Evolutionary conservation across 805 yeast species (phyloP), one percentile per base, ranked within the genome.

Genomic region (Metschnikowia lachancei): DNA sequence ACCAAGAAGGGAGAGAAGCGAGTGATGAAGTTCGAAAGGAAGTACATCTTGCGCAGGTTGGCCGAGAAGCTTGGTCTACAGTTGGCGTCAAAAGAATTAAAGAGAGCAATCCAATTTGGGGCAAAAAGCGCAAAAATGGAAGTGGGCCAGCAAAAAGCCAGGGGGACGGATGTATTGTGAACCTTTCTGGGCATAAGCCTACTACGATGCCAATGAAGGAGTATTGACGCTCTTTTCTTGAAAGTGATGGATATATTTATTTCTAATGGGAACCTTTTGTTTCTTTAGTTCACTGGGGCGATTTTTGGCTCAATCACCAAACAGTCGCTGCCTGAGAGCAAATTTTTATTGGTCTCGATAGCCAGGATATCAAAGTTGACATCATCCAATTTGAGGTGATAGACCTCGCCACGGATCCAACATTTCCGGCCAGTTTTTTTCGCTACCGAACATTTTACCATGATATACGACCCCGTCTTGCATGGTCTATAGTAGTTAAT

Each of bases 91-190:
- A 69, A 72, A 18, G 98, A 94, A 60, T 80, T 85, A 1, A 94
- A 94, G 61, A 73, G 99, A 39, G 99, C 99, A 0, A 90, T 94
- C 50, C 99, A 94, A 61, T 94, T 94, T 64, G 99, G 99, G 0
- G 87, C 98, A 0, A 83, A 86, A 52, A 85, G 96, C 60, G 99
- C 99, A 1, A 95, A 92, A 64, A 81, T 94, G 84, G 91, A 86
- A 51, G 74, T 81, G 3, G 92, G 92, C 1, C 79, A 85, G 36
- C 84, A 91, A 3, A 85, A 81, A 55, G 72, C 78, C 34, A 85
- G 82, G 57, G 98, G 98, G 0, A 85, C 91, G 0, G 94, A 85
- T 56, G 40, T 44, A 16, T 24, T 43, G 31, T 64, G 34, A 54
- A 12, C 22, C 6, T 31, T 31, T 31, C 10, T 6, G 16, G 34